Percentiles rank a stretch among this genome's conserved stretches.
These are phyloP conservation scores for Quercus gilva DNA, from an alignment of 306 rosid species.

Conservation along the genomic window DNA sequence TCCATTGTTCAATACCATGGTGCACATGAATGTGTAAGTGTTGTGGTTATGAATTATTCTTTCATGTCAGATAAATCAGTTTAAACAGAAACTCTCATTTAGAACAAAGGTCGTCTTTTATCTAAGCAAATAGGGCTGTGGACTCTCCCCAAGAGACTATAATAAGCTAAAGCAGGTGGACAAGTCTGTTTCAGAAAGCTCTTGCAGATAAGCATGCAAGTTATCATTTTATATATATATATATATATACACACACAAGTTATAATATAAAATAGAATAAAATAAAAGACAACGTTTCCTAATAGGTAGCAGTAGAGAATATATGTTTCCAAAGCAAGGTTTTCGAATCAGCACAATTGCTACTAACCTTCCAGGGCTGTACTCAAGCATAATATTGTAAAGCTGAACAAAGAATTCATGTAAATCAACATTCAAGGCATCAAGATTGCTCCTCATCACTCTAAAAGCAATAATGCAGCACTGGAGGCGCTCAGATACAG, in stretches of 20 bases:
- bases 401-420: slow-evolving; percentile 88
- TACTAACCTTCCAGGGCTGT: slow-evolving; percentile 92
- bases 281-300: background rate
- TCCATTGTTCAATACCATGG: background rate
- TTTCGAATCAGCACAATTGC: slow-evolving; percentile 1
- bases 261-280: background rate
- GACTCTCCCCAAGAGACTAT: background rate
- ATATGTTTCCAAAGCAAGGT: slow-evolving; percentile 1
- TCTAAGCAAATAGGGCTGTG: background rate
- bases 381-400: slow-evolving; percentile 84
- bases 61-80: background rate
- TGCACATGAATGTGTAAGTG: background rate
- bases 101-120: background rate
- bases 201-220: background rate
- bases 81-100: background rate
- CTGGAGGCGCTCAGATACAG: slow-evolving; percentile 80
- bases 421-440: slow-evolving; percentile 89
- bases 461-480: slow-evolving; percentile 95
- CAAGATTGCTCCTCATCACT: slow-evolving; percentile 94
- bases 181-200: too few species aligned
- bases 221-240: too few species aligned
- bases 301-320: background rate
- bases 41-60: background rate
- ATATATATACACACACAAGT: background rate
- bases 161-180: too few species aligned